Evolutionary conservation across 148 eudicot genomes (phyloP).

Genomic region (Nyssa sinensis): DNA sequence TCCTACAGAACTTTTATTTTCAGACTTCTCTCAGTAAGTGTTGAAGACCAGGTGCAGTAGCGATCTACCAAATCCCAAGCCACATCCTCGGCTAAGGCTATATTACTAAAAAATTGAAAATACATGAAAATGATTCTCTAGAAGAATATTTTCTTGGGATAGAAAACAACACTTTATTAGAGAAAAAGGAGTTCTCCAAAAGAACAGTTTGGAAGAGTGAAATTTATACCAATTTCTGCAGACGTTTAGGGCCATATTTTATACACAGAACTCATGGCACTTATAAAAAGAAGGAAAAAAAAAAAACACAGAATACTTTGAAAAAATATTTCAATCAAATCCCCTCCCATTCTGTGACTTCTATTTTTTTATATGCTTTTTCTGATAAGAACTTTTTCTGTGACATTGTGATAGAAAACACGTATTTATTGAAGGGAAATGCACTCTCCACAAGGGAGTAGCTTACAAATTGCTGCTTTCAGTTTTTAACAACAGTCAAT

Average conservation of each 20-base stretch:
- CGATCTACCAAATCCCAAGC: not conserved
- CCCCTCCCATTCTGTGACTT: not conserved
- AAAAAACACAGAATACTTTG: not conserved
- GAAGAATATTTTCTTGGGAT: not conserved
- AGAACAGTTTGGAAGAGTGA: not conserved
- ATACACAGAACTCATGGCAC: not conserved
- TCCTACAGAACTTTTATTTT: not conserved
- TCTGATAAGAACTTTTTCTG: too few relatives aligned
- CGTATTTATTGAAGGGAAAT: too few relatives aligned
- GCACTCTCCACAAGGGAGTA: not conserved
- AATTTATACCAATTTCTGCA: not conserved
- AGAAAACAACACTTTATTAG: not conserved
- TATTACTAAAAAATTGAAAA: not conserved
- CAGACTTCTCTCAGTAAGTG: not conserved
- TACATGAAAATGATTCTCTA: not conserved
- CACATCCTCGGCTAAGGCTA: not conserved
- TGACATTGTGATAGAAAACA: too few relatives aligned
- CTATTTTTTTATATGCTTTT: not conserved
- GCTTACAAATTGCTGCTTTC: not conserved
- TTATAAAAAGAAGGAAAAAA: not conserved
- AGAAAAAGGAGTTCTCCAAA: not conserved
- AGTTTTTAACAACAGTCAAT: not conserved
- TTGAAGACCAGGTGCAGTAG: not conserved
- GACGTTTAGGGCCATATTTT: not conserved
- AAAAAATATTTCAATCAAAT: not conserved